Percentiles rank a stretch among this genome's conserved stretches.
These are phyloP conservation scores for Planoprotostelium fungivorum DNA, from an alignment of 78 protist species.

Conservation along the genomic window DNA sequence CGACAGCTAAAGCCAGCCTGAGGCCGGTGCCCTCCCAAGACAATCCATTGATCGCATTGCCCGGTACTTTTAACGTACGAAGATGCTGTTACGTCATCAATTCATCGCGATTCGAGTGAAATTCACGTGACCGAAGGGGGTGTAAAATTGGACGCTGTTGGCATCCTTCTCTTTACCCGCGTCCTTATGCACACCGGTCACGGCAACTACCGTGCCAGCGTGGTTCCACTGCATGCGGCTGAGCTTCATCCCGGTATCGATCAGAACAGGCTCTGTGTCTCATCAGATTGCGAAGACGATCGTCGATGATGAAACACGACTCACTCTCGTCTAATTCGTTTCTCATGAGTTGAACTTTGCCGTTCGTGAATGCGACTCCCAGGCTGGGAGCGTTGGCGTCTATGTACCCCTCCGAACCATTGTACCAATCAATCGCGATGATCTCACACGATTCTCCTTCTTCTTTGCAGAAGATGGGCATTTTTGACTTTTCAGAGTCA, in stretches of 20 bases:
- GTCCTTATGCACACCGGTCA: conserved; percentile 34
- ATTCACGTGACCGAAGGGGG: conserved; percentile 44
- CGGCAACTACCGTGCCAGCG: conserved; percentile 70
- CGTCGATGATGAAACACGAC: not conserved
- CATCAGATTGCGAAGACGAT: not conserved
- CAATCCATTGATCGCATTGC: conserved; percentile 19
- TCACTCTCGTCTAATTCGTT: conserved; percentile 31
- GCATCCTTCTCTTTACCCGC: not conserved
- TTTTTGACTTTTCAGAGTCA: not conserved
- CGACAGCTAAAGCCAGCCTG: conserved; percentile 80
- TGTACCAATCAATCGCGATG: conserved; percentile 25
- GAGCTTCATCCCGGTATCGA: conserved; percentile 67
- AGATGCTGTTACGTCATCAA: conserved; percentile 13
- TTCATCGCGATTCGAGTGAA: not conserved
- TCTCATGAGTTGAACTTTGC: conserved; percentile 68
- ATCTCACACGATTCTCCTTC: not conserved
- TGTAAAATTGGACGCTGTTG: conserved; percentile 65
- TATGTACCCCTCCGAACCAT: conserved; percentile 16
- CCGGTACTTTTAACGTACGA: conserved; percentile 53
- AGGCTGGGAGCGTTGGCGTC: not conserved
- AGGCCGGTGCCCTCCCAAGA: conserved; percentile 75
- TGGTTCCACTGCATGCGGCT: conserved; percentile 53
- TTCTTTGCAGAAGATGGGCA: not conserved
- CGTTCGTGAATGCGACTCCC: conserved; percentile 46
- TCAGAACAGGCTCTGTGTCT: conserved; percentile 35